Evolutionary conservation across 1,284 basidiomycete species (phyloP), one percentile per base, ranked within the genome.

Genomic region (Cutaneotrichosporon arboriforme): DNA sequence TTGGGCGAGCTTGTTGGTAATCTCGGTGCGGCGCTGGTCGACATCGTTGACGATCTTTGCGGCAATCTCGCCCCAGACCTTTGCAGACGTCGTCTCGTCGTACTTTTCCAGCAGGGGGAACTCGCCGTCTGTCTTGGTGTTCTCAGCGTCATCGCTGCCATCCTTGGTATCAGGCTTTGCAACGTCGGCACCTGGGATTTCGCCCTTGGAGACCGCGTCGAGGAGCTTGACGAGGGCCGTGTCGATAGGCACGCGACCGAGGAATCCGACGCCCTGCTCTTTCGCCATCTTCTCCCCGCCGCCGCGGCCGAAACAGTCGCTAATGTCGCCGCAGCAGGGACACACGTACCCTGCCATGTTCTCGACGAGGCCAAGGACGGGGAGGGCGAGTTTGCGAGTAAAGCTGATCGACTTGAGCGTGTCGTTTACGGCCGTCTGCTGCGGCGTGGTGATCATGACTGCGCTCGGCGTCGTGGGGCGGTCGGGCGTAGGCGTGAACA

Each of bases 331-430:
- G 65, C 90, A 93, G 68, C 89, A 92, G 20, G 94, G 94, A 69
- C 96, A 99, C 10, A 89, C 88, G 76, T 97, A 98, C 38, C 96
- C 96, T 54, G 90, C 90, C 96, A 98, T 97, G 76, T 98, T 99
- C 72, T 98, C 96, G 58, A 99, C 86, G 46, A 99, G 75, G 7
- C 96, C 96, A 43, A 97, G 77, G n/a, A 99, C 85, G 4, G 88
- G 90, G 9, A 98, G 78, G 31, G 81, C 79, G 45, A 92, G 87
- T 21, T 90, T 84, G 17, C 86, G 84, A 13, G 93, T 90, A 76
- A 99, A 98, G 40, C 92, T 93, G 52, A 98, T 81, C 59, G 90
- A 94, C 76, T 98, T 97, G 77, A 93, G 84, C 40, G 89, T 91
- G 74, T 98, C 96, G 69, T 90, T 84, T 44, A 98, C 80, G 1